Evolutionary conservation across 192 early-diverging fungal species (phyloP), one percentile per base, ranked within the genome.

Genomic region (Phycomyces blakesleeanus): DNA sequence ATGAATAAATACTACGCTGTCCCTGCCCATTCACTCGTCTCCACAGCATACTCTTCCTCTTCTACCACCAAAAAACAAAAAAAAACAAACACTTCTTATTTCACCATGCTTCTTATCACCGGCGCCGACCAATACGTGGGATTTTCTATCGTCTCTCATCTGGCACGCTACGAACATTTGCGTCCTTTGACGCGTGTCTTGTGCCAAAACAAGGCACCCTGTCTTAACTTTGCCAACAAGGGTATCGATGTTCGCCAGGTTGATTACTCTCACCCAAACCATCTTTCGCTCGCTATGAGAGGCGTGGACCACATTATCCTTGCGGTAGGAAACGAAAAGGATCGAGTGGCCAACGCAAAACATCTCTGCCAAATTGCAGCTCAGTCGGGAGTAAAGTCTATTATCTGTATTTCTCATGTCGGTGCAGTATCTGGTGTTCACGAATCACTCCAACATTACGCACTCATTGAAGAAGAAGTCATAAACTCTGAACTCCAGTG

Each of bases 321-420:
- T 18, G 65, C 56, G 49, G 51, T 73, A 50, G 71, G 71, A 10
- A 50, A 67, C 29, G 60, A 73, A 37, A 27, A 39, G 11, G 38
- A 73, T 5, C 27, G 71, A 41, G 64, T 73, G 1, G 56, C 38
- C 5, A 18, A 67, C 16, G 51, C 60, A n/a, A 66, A 67, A 14
- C 38, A 50, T 20, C 38, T 73, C 8, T 63, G 59, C 44, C 54
- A 57, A 8, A 29, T 63, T 22, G 71, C 71, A 18, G 37, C 29
- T 37, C 47, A 59, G 22, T 62, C 71, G 14, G 55, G 61, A 18
- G 59, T 73, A 15, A 54, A 57, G n/a, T 62, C 52, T 21, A 73
- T 73, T 38, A 44, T 73, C 21, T 51, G 66, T 34, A 16, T 73
- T 12, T 73, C 71, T 9, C 71, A 73, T 63, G 54, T 67, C 20